Percentiles rank a stretch among this genome's conserved stretches.
phyloP scores from a whole-genome alignment of 345 rosid genomes.

The Brassica carinata region DNA sequence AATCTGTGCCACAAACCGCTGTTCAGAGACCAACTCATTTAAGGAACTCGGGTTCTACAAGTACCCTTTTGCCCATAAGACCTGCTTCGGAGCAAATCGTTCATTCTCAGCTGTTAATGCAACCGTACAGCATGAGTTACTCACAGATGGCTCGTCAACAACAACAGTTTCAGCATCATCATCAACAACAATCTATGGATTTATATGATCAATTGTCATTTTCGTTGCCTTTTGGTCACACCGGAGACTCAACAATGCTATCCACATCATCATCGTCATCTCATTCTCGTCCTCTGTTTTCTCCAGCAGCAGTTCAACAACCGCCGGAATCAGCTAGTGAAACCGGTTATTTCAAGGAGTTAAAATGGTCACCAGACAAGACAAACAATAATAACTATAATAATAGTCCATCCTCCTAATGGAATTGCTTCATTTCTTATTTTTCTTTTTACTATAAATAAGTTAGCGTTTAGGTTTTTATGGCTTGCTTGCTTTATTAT shows the following conservation, averaged over 20 bases:
- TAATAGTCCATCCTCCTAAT: slow-evolving; percentile 35
- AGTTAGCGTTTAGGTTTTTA: too few species aligned
- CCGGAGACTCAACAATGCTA: slow-evolving; percentile 31
- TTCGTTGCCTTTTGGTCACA: slow-evolving; percentile 41
- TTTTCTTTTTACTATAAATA: too few species aligned
- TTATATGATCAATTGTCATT: slow-evolving; percentile 47
- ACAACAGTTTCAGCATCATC: slow-evolving; percentile 32
- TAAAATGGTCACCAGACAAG: slow-evolving; percentile 33
- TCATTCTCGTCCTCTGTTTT: slow-evolving; percentile 30
- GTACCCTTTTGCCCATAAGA: slow-evolving; percentile 42
- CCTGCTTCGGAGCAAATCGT: slow-evolving; percentile 37
- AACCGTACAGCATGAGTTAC: slow-evolving; percentile 30
- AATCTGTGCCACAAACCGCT: slow-evolving; percentile 17
- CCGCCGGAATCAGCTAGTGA: slow-evolving; percentile 23
- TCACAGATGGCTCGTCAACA: slow-evolving; percentile 32
- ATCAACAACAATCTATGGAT: slow-evolving; percentile 36
- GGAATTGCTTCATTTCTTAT: slow-evolving; percentile 4
- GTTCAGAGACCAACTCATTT: slow-evolving; percentile 34
- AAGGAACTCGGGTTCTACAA: slow-evolving; percentile 43
- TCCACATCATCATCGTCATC: slow-evolving; percentile 34
- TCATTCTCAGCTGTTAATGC: slow-evolving; percentile 36
- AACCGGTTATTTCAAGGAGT: slow-evolving; percentile 19
- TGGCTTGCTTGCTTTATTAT: too few species aligned
- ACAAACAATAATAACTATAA: slow-evolving; percentile 9
- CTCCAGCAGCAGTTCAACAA: slow-evolving; percentile 21